Base-by-base conservation (phyloP, 2,329 filamentous ascomycete genomes). In the Tolypocladium amazonense region DNA sequence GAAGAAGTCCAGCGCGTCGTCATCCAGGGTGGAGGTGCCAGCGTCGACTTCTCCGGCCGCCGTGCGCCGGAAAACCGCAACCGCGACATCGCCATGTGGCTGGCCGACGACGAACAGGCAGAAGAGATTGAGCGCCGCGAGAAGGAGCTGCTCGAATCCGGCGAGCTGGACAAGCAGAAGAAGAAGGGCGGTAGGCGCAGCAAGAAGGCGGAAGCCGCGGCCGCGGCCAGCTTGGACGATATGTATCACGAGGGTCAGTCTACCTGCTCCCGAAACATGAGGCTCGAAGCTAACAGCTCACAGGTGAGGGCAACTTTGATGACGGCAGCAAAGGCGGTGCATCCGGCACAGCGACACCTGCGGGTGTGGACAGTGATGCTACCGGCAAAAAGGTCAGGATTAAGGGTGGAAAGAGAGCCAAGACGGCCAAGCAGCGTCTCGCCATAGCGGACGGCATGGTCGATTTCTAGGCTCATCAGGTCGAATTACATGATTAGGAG, bases 61-160 rank as follows among this genome's bases (percentile, higher is more conserved):
- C 85, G 88, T 64, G 87, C 87, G 62, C 82, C 88, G 6, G 93
- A 97, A 78, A 97, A 95, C 75, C 86, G 92, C 63, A 97, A 95
- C 71, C 95, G 96, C 76, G 94, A 99, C 70, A 97, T 97, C 75
- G 94, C 94, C 54, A 89, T 97, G 88, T 97, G 94, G 94, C 86
- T 99, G 64, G 93, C 93, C 23, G 94, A 99, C 71, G 94, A 97
- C 66, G 93, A 97, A 60, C 91, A 97, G 72, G 94, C 92, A 1
- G 93, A 94, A 69, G 83, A 94, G 73, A 93, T 99, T 70, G 93
- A 97, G 76, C 86, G 88, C 64, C 92, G 92, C 67, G 94, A 97
- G 76, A 91, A 90, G 65, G 92, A 97, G 73, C 78, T 95, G 8
- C 80, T 90, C 52, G 89, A 90, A 72, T 87, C 84, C 63, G 89